Conservation (phyloP, 768 basidiomycete species). For the Daedaleopsis sinensis region DNA sequence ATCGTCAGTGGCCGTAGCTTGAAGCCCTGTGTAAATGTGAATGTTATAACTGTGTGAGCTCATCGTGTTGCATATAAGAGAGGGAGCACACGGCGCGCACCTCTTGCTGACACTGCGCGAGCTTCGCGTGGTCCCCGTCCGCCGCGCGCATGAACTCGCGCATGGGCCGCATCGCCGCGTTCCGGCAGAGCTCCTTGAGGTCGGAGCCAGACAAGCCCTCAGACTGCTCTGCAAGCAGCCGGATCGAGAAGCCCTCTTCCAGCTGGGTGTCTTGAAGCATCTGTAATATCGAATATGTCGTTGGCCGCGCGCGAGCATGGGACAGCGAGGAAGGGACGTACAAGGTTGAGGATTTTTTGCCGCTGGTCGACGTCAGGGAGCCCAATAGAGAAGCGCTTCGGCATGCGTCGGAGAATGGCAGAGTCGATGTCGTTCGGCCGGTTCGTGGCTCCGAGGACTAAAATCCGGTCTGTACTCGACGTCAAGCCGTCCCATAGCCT, state of each 20-base stretch:
- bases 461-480: conserved; percentile 77
- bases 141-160: conserved; percentile 75
- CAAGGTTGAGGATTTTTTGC: conserved; percentile 80
- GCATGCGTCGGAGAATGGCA: conserved; percentile 94
- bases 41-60: too few species aligned
- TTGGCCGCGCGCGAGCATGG: not conserved
- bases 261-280: conserved; percentile 84
- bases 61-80: not conserved
- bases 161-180: conserved; percentile 91
- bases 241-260: conserved; percentile 61
- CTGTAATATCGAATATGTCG: conserved; percentile 40
- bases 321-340: conserved; percentile 35
- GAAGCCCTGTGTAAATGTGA: conserved; percentile 61
- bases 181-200: conserved; percentile 88
- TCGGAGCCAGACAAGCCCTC: conserved; percentile 88
- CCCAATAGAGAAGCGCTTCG: conserved; percentile 88
- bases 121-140: conserved; percentile 50
- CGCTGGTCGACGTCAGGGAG: conserved; percentile 82
- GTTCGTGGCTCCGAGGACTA: conserved; percentile 95
- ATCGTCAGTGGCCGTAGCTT: conserved; percentile 71
- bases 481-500: conserved; percentile 96
- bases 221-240: conserved; percentile 64
- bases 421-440: conserved; percentile 90
- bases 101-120: conserved; percentile 45
- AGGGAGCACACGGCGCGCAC: conserved; percentile 35